phyloP scores from a whole-genome alignment of 2,329 filamentous ascomycete species.

The Rhytidhysteron rufulum region DNA sequence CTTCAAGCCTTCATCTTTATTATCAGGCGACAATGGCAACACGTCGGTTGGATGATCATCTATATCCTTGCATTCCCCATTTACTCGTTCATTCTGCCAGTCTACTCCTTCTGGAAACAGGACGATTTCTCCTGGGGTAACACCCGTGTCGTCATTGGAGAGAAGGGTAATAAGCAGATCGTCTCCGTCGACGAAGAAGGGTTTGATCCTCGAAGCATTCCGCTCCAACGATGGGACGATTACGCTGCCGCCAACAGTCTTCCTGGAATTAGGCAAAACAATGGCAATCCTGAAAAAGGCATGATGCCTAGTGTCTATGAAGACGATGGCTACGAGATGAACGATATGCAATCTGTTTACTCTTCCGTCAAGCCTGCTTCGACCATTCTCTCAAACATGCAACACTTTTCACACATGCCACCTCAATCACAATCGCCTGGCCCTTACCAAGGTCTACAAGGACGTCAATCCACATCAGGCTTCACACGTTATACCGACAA shows the following conservation, averaged over 20 bases:
- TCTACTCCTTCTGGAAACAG: constrained; percentile 99
- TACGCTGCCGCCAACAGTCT: constrained; percentile 84
- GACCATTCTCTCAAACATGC: constrained; percentile 83
- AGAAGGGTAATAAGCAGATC: constrained; percentile 87
- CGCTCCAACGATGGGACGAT: constrained; percentile 95
- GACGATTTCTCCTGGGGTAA: constrained; percentile 99
- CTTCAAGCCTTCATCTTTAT: constrained; percentile 96
- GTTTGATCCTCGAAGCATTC: constrained; percentile 90
- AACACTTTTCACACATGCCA: constrained; percentile 70
- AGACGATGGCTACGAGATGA: constrained; percentile 86
- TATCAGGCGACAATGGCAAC: constrained; percentile 95
- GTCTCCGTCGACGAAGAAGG: constrained; percentile 75
- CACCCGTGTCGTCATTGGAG: constrained; percentile 93
- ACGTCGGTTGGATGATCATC: constrained; percentile 99
- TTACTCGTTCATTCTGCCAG: constrained; percentile 82
- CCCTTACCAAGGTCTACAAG: constrained; percentile 60
- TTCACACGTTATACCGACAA: constrained; percentile 62
- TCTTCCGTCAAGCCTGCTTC: constrained; percentile 83
- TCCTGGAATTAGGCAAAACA: constrained; percentile 77
- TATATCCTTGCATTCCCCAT: constrained; percentile 95
- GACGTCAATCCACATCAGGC: constrained; percentile 69
- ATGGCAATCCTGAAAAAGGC: constrained; percentile 54
- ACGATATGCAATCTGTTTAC: constrained; percentile 96
- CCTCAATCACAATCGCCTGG: constrained; percentile 67
- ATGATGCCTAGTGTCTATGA: constrained; percentile 57